Conservation (phyloP, 345 rosid species). For the Diplotaxis tenuifolia region DNA sequence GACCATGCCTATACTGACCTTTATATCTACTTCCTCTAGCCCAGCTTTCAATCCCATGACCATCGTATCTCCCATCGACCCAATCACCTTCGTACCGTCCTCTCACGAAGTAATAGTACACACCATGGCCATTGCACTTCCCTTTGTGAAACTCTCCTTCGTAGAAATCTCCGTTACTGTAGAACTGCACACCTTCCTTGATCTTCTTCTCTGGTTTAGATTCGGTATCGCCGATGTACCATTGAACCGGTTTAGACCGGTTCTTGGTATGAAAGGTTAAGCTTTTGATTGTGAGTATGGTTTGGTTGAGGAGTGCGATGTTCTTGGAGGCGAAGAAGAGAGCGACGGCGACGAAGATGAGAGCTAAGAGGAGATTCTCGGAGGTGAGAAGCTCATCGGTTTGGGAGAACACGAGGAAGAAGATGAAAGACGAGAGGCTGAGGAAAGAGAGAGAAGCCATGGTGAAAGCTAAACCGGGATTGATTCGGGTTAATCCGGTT, state of each 20-base stretch:
- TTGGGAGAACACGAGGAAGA: slow-evolving; percentile 54
- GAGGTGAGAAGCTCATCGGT: slow-evolving; percentile 68
- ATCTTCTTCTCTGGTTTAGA: slow-evolving; percentile 22
- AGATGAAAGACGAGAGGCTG: slow-evolving; percentile 48
- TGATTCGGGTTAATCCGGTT: slow-evolving; percentile 51
- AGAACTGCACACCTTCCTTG: slow-evolving; percentile 79
- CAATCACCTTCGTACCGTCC: slow-evolving; percentile 95
- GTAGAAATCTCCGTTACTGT: slow-evolving; percentile 88
- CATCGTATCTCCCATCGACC: slow-evolving; percentile 89
- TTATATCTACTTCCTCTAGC: slow-evolving; percentile 90
- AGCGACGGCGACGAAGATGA: slow-evolving; percentile 71
- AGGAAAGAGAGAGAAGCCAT: slow-evolving; percentile 52
- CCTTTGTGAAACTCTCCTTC: slow-evolving; percentile 92
- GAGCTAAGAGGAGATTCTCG: slow-evolving; percentile 66
- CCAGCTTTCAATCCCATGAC: slow-evolving; percentile 96
- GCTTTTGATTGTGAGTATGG: slow-evolving; percentile 29
- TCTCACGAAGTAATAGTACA: slow-evolving; percentile 68
- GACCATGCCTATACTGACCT: slow-evolving; percentile 83
- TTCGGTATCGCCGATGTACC: slow-evolving; percentile 69
- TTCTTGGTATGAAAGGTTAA: slow-evolving; percentile 29
- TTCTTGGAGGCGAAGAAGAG: slow-evolving; percentile 80
- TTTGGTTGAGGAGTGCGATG: slow-evolving; percentile 55
- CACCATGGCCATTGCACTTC: slow-evolving; percentile 85
- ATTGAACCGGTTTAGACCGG: slow-evolving; percentile 55
- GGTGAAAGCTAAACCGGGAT: slow-evolving; percentile 55